Conservation (phyloP, 2,329 filamentous ascomycete genomes). For the Scleromitrula shiraiana region DNA sequence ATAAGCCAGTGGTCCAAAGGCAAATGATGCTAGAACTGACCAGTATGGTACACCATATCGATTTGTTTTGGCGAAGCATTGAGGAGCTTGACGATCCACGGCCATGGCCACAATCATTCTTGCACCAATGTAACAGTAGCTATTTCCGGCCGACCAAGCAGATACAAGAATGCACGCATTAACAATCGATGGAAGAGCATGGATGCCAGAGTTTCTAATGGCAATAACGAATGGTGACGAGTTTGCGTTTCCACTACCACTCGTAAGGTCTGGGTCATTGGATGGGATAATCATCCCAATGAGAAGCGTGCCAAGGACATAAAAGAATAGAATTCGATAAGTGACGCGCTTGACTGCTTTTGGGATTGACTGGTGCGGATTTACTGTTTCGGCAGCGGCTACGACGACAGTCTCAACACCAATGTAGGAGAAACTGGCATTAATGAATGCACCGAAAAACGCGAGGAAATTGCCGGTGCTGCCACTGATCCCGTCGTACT, state of each 20-base stretch:
- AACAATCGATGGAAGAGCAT: slow-evolving; percentile 60
- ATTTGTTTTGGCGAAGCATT: slow-evolving; percentile 48
- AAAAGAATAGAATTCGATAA: slow-evolving; percentile 49
- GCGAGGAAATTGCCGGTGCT: slow-evolving; percentile 52
- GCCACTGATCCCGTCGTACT: slow-evolving; percentile 55
- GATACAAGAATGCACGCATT: slow-evolving; percentile 61
- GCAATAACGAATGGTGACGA: slow-evolving; percentile 65
- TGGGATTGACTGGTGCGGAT: slow-evolving; percentile 45
- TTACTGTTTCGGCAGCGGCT: slow-evolving; percentile 47
- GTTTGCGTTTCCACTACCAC: slow-evolving; percentile 35
- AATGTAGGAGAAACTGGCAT: slow-evolving; percentile 40
- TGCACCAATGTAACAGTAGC: slow-evolving; percentile 56
- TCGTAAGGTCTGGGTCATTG: slow-evolving; percentile 40
- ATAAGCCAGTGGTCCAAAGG: slow-evolving; percentile 45
- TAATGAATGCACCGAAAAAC: slow-evolving; percentile 36
- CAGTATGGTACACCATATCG: slow-evolving; percentile 48
- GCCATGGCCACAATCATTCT: slow-evolving; percentile 63
- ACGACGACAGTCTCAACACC: slow-evolving; percentile 46
- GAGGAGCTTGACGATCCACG: slow-evolving; percentile 57
- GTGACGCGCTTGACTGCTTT: slow-evolving; percentile 44
- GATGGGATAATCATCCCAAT: slow-evolving; percentile 50
- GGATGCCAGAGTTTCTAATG: slow-evolving; percentile 58
- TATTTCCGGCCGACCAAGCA: slow-evolving; percentile 53
- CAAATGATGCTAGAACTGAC: slow-evolving; percentile 44
- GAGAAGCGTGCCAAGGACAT: slow-evolving; percentile 40